These are phyloP conservation scores for Globisporangium megalacanthum DNA, from an alignment of 352 stramenopile genomes.

Conservation along the genomic window DNA sequence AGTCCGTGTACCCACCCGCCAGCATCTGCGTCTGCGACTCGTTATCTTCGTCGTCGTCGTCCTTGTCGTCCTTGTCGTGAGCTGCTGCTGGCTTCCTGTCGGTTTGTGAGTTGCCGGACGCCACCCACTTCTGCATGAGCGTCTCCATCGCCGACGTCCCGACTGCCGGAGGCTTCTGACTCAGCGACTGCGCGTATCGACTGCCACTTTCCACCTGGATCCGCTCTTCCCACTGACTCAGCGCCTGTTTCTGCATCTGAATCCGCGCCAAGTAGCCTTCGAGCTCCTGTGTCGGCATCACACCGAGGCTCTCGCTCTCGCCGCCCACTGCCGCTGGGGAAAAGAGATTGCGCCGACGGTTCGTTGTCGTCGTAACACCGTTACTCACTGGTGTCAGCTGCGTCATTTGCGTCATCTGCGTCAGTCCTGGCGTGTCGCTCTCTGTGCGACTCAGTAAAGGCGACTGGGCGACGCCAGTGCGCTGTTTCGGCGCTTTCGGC, in stretches of 20 bases:
- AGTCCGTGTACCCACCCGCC: slow-evolving; percentile 8
- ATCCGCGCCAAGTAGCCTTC: slow-evolving; percentile 48
- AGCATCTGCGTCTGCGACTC: slow-evolving; percentile 18
- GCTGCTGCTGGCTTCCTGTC: slow-evolving; percentile 5
- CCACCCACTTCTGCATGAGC: slow-evolving; percentile 14
- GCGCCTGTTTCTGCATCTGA: slow-evolving; percentile 34
- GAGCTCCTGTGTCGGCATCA: slow-evolving; percentile 50
- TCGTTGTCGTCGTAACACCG: neutral
- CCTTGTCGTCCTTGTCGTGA: neutral
- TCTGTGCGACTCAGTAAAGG: neutral
- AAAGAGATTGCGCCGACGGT: slow-evolving; percentile 8
- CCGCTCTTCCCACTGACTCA: slow-evolving; percentile 40
- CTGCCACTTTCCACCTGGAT: slow-evolving; percentile 6
- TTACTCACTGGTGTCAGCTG: slow-evolving; percentile 10
- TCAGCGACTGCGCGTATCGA: slow-evolving; percentile 1
- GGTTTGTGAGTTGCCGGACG: neutral
- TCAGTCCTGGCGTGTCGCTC: neutral
- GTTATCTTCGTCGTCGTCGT: slow-evolving; percentile 13
- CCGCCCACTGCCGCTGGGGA: neutral
- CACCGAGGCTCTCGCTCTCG: slow-evolving; percentile 8
- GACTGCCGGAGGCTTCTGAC: neutral
- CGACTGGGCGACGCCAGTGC: slow-evolving; percentile 7
- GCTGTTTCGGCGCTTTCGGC: slow-evolving; percentile 21
- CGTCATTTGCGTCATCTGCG: slow-evolving; percentile 15
- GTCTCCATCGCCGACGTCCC: slow-evolving; percentile 11